Base-by-base conservation (phyloP, 257 asterid genomes). In the Solanum chiquidenum region DNA sequence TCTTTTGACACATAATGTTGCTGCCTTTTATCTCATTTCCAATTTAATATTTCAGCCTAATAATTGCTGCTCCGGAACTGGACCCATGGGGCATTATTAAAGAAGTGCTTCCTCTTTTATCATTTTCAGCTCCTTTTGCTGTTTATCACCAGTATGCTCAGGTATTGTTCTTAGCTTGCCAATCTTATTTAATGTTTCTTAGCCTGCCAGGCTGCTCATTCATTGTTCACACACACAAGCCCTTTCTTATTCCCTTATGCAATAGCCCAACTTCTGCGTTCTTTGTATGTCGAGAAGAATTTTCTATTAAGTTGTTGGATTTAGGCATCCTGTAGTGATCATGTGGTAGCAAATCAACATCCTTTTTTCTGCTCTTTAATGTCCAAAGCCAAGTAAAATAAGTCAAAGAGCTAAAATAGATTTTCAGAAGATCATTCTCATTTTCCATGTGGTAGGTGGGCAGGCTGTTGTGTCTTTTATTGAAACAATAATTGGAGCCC, bases 101-200 rank as follows among this genome's bases (percentile, higher is more conserved):
- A 93, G 97, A 97, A 90, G 87, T 95, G 34, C 88, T 95, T 80
- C 98, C 99, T 9, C 97, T 96, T 89, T 83, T 96, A 34, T 89
- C 99, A n/a, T 95, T 90, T 91, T 97, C 99, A 5, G 99, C 99
- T 23, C 97, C 99, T 34, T 97, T 97, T 91, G 98, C 92, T 76
- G 91, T 97, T 86, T 95, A 95, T 93, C 99, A 97, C 89, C 99
- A 93, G 91, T 94, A 95, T 89, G 95, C 93, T 80, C 95, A 94
- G 98, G 99, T 97, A 89, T 33, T 85, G 83, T 38, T 84, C 83
- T 87, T 62, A 68, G 52, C 86, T 44, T 20, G 87, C 58, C 71
- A 23, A 37, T 82, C 46, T 34, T 34, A 73, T 34, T 73, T 74
- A 74, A 37, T 74, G 52, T 74, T 9, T 20, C 49, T 74, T 74